Evolutionary conservation across 495 filamentous ascomycete species (phyloP), one percentile per base, ranked within the genome.

Genomic region (Pyrenula aspistea): DNA sequence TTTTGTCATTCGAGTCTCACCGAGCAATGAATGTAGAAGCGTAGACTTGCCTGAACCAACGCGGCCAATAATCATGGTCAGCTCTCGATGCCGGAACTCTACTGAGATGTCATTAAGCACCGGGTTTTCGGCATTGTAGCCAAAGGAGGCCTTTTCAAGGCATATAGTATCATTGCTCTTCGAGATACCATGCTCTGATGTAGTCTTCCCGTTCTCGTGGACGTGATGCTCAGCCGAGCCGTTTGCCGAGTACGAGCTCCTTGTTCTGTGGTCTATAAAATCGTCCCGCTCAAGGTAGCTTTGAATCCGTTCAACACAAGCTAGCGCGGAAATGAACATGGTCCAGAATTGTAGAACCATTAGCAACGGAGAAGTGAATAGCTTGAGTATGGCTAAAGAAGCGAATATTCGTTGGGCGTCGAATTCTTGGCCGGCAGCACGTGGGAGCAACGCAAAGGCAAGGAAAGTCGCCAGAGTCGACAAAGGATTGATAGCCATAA

Each of bases 11-110:
- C 12, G 20, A 8, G 25, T 61, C 60, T 55, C 71, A 56, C 57
- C 59, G 47, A 60, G 57, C 53, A 67, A 69, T 61, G 25, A 36
- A 57, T 59, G 54, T 50, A 69, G 15, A 52, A 70, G 59, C 61
- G 73, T 53, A 65, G 53, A 58, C 42, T 67, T 55, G 59, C 72
- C 63, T 59, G 59, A 56, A 60, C 72, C 48, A 63, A 64, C 42
- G 8, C 65, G 53, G 24, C 65, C 63, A 23, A 64, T 51, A 42
- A 65, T 24, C 25, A 65, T 56, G 20, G 53, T 65, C 12, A 78
- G 61, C 24, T 42, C 15, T 4, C 31, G 4, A 42, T 42, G 31
- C 4, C 8, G 31, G 15, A 42, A 42, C 15, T 42, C 31, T 15
- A 42, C 31, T 4, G 8, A 42, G 31, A 42, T 42, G 31, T 42